Percentiles rank a stretch among this genome's conserved stretches.
phyloP scores from a whole-genome alignment of 2,329 filamentous ascomycete genomes.

The Ophiostoma montium region DNA sequence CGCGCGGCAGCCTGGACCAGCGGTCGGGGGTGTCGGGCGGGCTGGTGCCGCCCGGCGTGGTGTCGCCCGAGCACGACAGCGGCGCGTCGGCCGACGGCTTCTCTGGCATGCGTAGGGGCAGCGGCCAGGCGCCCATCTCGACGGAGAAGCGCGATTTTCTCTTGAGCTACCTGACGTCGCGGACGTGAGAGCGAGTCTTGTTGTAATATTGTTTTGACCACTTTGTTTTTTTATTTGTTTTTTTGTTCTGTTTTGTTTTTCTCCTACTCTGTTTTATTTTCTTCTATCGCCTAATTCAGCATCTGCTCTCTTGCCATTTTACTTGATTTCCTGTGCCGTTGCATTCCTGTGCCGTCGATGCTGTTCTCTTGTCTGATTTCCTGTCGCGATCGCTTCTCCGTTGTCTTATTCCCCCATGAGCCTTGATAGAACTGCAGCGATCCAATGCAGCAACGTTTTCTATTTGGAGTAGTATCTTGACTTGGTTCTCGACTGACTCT shows the following conservation, averaged over 20 bases:
- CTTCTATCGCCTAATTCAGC: not conserved
- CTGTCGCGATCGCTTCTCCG: not conserved
- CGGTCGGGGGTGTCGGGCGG: not conserved
- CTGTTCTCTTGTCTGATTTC: not conserved
- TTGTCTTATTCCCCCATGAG: conserved; percentile 3
- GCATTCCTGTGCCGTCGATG: not conserved
- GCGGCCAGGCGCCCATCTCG: conserved; percentile 43
- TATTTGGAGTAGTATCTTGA: not conserved
- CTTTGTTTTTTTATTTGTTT: not conserved
- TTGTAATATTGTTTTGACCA: not conserved
- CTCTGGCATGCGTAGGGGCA: conserved; percentile 23
- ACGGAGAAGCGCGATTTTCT: conserved; percentile 64
- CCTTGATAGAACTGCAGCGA: not conserved
- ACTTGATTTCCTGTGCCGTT: no score
- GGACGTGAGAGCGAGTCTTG: conserved; percentile 21
- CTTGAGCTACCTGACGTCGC: conserved; percentile 55
- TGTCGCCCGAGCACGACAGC: not conserved
- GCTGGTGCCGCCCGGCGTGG: not conserved
- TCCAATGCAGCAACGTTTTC: not conserved
- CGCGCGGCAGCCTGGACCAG: conserved; percentile 2
- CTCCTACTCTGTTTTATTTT: not conserved
- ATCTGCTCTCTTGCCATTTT: no score
- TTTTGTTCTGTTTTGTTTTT: not conserved
- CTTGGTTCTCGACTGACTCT: not conserved
- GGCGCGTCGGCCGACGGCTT: conserved; percentile 14